Evolutionary conservation across 2,329 filamentous ascomycete genomes (phyloP).

Genomic region (Talaromyces funiculosus): DNA sequence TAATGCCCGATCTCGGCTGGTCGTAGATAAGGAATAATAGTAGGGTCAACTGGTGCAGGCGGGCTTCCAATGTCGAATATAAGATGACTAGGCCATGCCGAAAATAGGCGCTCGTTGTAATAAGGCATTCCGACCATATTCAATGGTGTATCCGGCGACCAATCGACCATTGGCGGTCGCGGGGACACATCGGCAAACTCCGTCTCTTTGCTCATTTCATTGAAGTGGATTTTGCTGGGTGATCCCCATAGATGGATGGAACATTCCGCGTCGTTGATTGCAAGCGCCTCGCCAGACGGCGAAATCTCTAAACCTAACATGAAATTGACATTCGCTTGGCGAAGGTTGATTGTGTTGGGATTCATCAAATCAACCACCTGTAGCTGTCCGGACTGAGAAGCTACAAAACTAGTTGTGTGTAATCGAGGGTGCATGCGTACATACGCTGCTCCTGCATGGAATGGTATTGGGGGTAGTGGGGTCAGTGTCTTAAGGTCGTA

Average conservation of each 20-base stretch:
- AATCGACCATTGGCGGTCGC: constrained; percentile 60
- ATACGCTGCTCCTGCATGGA: constrained; percentile 84
- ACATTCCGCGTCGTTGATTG: constrained; percentile 71
- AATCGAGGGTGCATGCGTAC: constrained; percentile 95
- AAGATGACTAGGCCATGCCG: constrained; percentile 80
- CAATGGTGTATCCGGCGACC: constrained; percentile 69
- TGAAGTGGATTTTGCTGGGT: constrained; percentile 77
- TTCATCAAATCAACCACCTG: constrained; percentile 96
- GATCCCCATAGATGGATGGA: constrained; percentile 85
- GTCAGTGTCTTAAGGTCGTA: constrained; percentile 90
- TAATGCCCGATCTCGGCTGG: constrained; percentile 70
- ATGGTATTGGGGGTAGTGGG: constrained; percentile 85
- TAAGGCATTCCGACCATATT: constrained; percentile 87
- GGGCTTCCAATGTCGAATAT: constrained; percentile 81
- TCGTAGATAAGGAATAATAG: constrained; percentile 63
- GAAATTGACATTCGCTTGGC: constrained; percentile 73
- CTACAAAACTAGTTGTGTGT: constrained; percentile 89
- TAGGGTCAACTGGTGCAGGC: constrained; percentile 66
- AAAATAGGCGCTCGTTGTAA: constrained; percentile 81
- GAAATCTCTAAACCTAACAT: constrained; percentile 80
- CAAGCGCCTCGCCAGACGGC: constrained; percentile 78
- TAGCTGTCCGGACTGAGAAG: constrained; percentile 86
- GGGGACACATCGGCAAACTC: constrained; percentile 68
- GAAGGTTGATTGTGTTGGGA: constrained; percentile 76
- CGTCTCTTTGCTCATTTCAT: constrained; percentile 69